These are phyloP conservation scores for Brachypodium distachyon DNA, from an alignment of 202 grass and related monocot species.

Conservation along the genomic window DNA sequence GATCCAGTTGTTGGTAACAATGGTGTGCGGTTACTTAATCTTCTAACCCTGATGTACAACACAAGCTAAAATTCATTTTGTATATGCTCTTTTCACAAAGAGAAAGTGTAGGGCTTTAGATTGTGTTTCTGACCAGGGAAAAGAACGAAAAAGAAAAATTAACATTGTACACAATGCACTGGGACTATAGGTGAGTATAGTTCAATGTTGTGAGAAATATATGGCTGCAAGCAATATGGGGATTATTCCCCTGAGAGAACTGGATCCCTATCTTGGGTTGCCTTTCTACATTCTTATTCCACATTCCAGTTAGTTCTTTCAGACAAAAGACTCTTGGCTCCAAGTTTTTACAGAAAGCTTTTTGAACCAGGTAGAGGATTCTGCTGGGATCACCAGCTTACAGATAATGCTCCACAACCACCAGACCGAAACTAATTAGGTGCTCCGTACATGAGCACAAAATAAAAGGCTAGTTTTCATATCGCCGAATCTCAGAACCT, in stretches of 20 bases:
- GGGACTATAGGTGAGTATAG: background rate
- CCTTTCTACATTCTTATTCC: background rate
- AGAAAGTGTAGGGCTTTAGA: constrained; percentile 29
- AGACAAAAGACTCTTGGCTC: no score
- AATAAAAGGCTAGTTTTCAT: no score
- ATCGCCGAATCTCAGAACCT: no score
- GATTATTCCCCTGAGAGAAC: background rate
- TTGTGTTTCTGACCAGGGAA: constrained; percentile 17
- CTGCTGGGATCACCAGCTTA: no score
- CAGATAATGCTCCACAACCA: no score
- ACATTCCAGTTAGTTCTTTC: no score
- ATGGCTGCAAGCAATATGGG: background rate
- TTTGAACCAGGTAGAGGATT: no score
- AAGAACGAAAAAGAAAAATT: background rate
- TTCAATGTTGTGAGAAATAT: constrained; percentile 21
- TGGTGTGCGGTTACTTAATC: constrained; percentile 33
- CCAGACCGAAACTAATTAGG: no score
- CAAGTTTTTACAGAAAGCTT: no score
- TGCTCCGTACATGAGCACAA: no score
- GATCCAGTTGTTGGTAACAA: constrained; percentile 35
- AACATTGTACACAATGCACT: constrained; percentile 8
- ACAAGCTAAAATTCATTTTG: constrained; percentile 15
- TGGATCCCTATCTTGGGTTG: background rate
- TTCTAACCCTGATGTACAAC: constrained; percentile 32
- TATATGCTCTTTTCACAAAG: constrained; percentile 28